phyloP scores from a whole-genome alignment of 225 moss, liverwort and hornwort species.

The Lunularia cruciata region DNA sequence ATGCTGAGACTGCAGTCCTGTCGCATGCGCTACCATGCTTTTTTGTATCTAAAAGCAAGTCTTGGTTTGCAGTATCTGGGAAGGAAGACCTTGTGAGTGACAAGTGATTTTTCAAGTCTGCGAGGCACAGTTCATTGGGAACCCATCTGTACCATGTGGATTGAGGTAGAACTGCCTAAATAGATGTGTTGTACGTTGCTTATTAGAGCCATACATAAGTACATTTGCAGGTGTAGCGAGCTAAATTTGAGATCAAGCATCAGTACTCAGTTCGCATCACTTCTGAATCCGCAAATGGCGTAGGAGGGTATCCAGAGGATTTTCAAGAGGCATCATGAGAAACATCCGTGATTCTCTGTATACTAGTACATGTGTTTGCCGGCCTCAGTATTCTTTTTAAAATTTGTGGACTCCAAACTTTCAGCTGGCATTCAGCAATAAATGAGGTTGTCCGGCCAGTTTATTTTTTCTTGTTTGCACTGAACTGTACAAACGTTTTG shows the following conservation, averaged over 20 bases:
- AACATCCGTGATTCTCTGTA: constrained; percentile 20
- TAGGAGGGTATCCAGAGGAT: constrained; percentile 3
- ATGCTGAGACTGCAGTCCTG: constrained; percentile 9
- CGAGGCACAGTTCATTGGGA: constrained; percentile 18
- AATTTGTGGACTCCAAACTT: neutral
- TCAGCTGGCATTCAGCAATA: constrained; percentile 15
- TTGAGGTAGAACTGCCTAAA: constrained; percentile 16
- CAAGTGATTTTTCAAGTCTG: constrained; percentile 22
- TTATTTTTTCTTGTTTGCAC: neutral
- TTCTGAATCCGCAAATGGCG: neutral
- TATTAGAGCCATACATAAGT: constrained; percentile 1
- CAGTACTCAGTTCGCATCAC: neutral
- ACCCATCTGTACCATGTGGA: constrained; percentile 14
- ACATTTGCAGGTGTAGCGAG: neutral
- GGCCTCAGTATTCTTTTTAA: neutral
- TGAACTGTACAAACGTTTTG: neutral
- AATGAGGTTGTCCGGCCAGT: neutral
- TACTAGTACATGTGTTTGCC: constrained; percentile 5
- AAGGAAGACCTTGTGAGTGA: constrained; percentile 24
- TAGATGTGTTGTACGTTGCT: constrained; percentile 13
- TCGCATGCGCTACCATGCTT: constrained; percentile 21
- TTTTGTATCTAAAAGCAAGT: constrained; percentile 21
- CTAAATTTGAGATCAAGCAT: neutral
- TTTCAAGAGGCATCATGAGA: neutral
- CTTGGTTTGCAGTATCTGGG: constrained; percentile 27